Percentiles rank a stretch among this genome's conserved stretches.
phyloP scores from a whole-genome alignment of 257 asterid genomes.

The Perilla frutescens region DNA sequence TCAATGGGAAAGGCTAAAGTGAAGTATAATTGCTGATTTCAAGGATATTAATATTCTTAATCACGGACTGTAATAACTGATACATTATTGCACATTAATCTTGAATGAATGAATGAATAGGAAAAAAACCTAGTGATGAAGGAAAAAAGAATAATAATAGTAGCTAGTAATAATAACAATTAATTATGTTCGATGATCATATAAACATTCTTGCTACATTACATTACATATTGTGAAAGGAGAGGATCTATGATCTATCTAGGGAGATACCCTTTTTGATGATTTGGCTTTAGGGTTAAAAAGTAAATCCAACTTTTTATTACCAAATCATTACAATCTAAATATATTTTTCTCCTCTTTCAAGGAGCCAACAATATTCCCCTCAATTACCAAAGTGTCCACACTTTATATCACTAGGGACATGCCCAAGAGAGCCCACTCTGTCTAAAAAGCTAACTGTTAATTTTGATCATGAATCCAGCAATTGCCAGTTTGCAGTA shows the following conservation, averaged over 20 bases:
- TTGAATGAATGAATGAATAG: too few species aligned
- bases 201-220: conserved; percentile 17
- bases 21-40: conserved; percentile 37
- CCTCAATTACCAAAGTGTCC: conserved; percentile 45
- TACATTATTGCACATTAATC: conserved; percentile 15
- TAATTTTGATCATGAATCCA: conserved; percentile 63
- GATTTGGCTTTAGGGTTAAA: conserved; percentile 63
- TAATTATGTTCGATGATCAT: neutral
- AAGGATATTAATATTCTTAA: neutral
- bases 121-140: conserved; percentile 22
- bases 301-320: conserved; percentile 66
- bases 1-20: conserved; percentile 44
- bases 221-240: conserved; percentile 30
- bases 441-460: conserved; percentile 44
- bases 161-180: neutral
- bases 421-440: conserved; percentile 65
- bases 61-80: conserved; percentile 7
- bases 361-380: conserved; percentile 3
- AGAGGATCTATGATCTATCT: conserved; percentile 50
- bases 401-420: conserved; percentile 44
- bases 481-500: conserved; percentile 78
- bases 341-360: conserved; percentile 26
- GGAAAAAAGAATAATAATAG: conserved; percentile 10
- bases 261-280: conserved; percentile 57
- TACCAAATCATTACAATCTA: conserved; percentile 64